Evolutionary conservation across 345 rosid species (phyloP), one percentile per base, ranked within the genome.

Genomic region (Odontarrhena argentea): DNA sequence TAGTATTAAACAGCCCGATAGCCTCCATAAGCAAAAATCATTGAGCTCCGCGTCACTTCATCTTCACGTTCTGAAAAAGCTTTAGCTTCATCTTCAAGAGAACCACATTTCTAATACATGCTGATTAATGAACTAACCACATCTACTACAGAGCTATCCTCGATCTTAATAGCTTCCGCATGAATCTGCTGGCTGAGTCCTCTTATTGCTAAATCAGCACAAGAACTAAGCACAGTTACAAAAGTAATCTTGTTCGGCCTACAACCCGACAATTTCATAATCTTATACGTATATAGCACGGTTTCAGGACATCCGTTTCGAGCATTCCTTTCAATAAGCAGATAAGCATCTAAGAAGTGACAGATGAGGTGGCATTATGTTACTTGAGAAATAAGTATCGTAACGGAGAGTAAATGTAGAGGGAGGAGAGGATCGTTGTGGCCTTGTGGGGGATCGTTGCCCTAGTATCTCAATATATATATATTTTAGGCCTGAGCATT

Each of bases 121-220:
- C 93, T 83, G 48, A 89, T 78, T 66, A 89, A 74, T 0, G 88
- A 80, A 63, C 85, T 89, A 56, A 78, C 77, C 56, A 85, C 88
- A 9, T 76, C 79, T 64, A 76, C 70, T 1, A 45, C 88, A 32
- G 82, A 71, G 74, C 72, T 28, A 49, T 80, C 82, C 13, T 91
- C 92, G 0, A 66, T 68, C 78, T 89, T 89, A 28, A 83, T 66
- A 10, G 79, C 86, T 68, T 89, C 88, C 7, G 85, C 86, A 65
- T 89, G 96, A 75, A 89, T 61, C 82, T 85, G 96, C 69, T 79
- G 90, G 61, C 96, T 93, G 60, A 83, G 96, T 37, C 86, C 84
- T 53, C 86, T 78, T 2, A 85, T 79, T 0, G 93, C 88, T 79
- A 85, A 65, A 50, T 89, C 93, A 3, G 93, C 83, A 70, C 92